phyloP scores from a whole-genome alignment of 2,329 filamentous ascomycete genomes.

The Exophiala sp. region DNA sequence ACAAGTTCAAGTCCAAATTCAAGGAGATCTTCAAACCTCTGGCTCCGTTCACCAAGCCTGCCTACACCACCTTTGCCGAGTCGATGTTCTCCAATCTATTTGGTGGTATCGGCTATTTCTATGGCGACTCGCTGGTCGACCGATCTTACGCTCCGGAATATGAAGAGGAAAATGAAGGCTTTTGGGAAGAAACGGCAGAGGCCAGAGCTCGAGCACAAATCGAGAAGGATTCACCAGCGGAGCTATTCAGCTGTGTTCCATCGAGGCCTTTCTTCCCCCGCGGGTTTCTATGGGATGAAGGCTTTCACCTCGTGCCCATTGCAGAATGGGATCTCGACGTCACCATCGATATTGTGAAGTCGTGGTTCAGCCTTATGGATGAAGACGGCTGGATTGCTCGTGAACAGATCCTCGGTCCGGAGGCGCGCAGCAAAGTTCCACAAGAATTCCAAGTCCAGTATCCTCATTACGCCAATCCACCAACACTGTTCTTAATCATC shows the following conservation, averaged over 20 bases:
- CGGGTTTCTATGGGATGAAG: slow-evolving; percentile 97
- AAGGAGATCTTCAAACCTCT: slow-evolving; percentile 64
- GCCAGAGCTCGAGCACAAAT: slow-evolving; percentile 65
- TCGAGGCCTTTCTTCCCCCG: slow-evolving; percentile 93
- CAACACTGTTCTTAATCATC: slow-evolving; percentile 85
- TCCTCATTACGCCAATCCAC: slow-evolving; percentile 94
- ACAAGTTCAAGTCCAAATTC: slow-evolving; percentile 70
- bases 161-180: slow-evolving; percentile 88
- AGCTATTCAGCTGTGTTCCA: slow-evolving; percentile 85
- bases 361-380: slow-evolving; percentile 95
- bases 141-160: slow-evolving; percentile 88
- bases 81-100: slow-evolving; percentile 91
- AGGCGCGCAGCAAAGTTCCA: slow-evolving; percentile 93
- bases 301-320: slow-evolving; percentile 87
- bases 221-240: slow-evolving; percentile 70
- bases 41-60: slow-evolving; percentile 65
- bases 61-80: slow-evolving; percentile 74
- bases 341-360: slow-evolving; percentile 77
- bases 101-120: slow-evolving; percentile 92
- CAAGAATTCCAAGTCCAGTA: slow-evolving; percentile 91
- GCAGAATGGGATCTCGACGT: slow-evolving; percentile 92
- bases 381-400: slow-evolving; percentile 96
- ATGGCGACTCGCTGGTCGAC: slow-evolving; percentile 81
- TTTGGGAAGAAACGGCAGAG: slow-evolving; percentile 86
- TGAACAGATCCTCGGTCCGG: slow-evolving; percentile 86